Conservation (phyloP, 2,329 filamentous ascomycete species). For the Fusarium globosum region DNA sequence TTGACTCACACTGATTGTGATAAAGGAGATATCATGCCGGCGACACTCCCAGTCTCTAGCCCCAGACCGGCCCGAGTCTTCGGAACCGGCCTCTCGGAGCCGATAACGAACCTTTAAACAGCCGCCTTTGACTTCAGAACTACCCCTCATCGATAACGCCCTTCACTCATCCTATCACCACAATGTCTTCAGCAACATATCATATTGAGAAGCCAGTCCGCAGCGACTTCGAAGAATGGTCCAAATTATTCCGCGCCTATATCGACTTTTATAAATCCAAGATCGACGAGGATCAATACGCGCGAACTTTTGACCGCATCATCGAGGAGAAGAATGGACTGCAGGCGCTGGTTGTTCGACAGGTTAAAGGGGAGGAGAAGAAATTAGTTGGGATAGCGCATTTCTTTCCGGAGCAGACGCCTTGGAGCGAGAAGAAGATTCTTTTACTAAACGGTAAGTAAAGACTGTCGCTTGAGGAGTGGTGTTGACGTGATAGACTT, state of each 20-base stretch:
- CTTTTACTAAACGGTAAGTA: conserved; percentile 22
- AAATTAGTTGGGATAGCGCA: conserved; percentile 21
- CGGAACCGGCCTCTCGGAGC: conserved; percentile 10
- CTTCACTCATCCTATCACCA: accelerated
- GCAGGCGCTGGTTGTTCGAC: conserved; percentile 15
- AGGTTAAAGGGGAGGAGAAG: background rate
- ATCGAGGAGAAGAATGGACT: conserved; percentile 15
- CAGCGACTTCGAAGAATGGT: conserved; percentile 23
- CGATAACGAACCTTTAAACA: background rate
- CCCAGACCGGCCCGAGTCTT: background rate
- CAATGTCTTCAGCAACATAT: conserved; percentile 8
- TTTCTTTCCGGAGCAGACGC: conserved; percentile 35
- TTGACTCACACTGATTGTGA: background rate
- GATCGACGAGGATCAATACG: conserved; percentile 26
- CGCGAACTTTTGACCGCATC: conserved; percentile 20
- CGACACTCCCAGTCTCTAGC: background rate
- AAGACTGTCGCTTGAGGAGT: accelerated
- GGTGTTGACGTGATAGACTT: conserved; percentile 6
- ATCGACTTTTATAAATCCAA: conserved; percentile 27
- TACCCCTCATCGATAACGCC: accelerated
- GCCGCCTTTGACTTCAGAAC: background rate
- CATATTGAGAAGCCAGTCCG: conserved; percentile 8
- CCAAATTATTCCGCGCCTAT: conserved; percentile 20
- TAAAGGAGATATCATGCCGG: background rate
- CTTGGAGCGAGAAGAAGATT: conserved; percentile 34